These are phyloP conservation scores for Chionographis japonica DNA, from an alignment of 106 monocot species.

Conservation along the genomic window DNA sequence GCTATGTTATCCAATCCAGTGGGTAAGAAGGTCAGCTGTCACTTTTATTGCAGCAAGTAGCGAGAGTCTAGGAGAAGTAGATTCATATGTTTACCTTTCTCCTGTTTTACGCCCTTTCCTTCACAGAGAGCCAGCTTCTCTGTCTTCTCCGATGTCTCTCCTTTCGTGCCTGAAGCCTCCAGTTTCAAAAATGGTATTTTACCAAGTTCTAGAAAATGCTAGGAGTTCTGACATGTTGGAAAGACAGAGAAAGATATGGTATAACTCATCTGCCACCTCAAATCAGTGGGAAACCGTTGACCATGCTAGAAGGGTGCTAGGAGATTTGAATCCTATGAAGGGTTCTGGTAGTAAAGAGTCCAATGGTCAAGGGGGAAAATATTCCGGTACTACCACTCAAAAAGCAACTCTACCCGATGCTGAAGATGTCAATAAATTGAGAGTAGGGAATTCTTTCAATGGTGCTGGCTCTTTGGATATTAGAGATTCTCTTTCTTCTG, in stretches of 20 bases:
- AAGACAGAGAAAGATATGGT: conserved; percentile 94
- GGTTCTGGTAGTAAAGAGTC: conserved; percentile 30
- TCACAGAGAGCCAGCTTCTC: conserved; percentile 69
- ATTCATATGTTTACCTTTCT: conserved; percentile 82
- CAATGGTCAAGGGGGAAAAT: conserved; percentile 21
- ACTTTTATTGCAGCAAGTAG: conserved; percentile 77
- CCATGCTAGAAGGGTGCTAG: conserved; percentile 24
- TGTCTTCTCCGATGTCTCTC: conserved; percentile 55
- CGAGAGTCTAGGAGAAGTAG: conserved; percentile 74
- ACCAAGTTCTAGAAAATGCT: conserved; percentile 67
- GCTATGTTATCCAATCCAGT: conserved; percentile 82
- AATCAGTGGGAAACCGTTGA: conserved; percentile 75
- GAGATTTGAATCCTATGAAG: conserved; percentile 30
- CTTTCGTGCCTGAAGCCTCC: conserved; percentile 81
- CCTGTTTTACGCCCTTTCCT: conserved; percentile 75
- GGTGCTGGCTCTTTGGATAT: conserved; percentile 21
- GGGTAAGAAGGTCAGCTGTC: conserved; percentile 76
- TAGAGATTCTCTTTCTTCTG: conserved; percentile 54
- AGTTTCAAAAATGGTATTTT: conserved; percentile 64
- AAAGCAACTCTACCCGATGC: conserved; percentile 15
- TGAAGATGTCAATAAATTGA: conserved; percentile 38
- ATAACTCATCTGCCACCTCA: conserved; percentile 44
- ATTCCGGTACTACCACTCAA: conserved; percentile 7
- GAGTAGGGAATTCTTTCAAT: conserved; percentile 35
- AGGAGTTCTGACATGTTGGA: conserved; percentile 76